Evolutionary conservation across 2,329 filamentous ascomycete species (phyloP).

Genomic region (Sclerotinia minor): DNA sequence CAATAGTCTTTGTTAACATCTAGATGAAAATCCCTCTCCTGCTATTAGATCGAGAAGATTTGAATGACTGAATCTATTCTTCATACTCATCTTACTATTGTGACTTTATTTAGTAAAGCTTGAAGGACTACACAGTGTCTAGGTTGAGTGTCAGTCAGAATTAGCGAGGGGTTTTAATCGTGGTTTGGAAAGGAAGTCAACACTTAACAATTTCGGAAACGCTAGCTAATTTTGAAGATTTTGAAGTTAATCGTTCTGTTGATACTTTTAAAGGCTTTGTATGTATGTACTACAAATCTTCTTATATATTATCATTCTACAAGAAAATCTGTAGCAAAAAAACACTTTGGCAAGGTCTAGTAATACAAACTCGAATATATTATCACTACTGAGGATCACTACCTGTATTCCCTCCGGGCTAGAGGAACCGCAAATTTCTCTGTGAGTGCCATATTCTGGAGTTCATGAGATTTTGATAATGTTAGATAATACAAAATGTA

Average conservation of each 20-base stretch:
- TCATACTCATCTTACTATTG: background rate
- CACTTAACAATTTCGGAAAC: conserved; percentile 12
- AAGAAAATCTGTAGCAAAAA: background rate
- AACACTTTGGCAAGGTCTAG: conserved; percentile 1
- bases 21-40: background rate
- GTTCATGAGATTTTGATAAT: background rate
- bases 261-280: background rate
- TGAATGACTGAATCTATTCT: background rate
- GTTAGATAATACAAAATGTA: background rate
- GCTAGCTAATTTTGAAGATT: background rate
- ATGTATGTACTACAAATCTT: background rate
- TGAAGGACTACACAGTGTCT: background rate
- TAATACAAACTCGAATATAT: background rate
- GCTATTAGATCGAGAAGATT: background rate
- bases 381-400: background rate
- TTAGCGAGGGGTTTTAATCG: conserved; percentile 19
- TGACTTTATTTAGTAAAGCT: background rate
- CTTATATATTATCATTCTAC: background rate
- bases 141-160: background rate
- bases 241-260: background rate
- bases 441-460: background rate
- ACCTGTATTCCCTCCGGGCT: background rate
- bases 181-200: conserved; percentile 13
- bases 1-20: background rate
- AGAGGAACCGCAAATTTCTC: background rate